phyloP scores from a whole-genome alignment of 2,329 filamentous ascomycete genomes.

The Fusarium lyarnte region DNA sequence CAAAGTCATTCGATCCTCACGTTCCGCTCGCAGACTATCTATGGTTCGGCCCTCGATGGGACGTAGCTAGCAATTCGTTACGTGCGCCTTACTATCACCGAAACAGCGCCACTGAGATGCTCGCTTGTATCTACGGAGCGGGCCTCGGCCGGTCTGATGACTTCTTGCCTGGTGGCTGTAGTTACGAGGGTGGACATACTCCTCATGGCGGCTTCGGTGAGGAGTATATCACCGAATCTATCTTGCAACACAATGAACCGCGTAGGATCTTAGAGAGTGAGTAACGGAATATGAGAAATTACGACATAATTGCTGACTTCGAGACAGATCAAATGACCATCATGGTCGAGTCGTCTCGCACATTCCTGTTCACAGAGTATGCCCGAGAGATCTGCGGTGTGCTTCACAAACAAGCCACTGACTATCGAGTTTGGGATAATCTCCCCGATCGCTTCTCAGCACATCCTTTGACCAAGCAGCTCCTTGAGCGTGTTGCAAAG shows the following conservation, averaged over 20 bases:
- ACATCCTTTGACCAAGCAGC: not conserved
- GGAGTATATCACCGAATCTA: not conserved
- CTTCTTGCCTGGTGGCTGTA: constrained; percentile 1
- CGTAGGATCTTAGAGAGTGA: constrained; percentile 4
- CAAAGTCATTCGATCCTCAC: constrained; percentile 6
- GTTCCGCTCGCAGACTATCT: constrained; percentile 1
- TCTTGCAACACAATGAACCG: constrained; percentile 11
- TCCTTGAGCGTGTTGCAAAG: not conserved
- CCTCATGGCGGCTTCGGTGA: constrained; percentile 15
- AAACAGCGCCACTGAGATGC: not conserved
- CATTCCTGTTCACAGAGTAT: constrained; percentile 21
- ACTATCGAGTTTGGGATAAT: constrained; percentile 15
- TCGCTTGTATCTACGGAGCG: constrained; percentile 6
- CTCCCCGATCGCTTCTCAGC: constrained; percentile 10
- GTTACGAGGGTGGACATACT: constrained; percentile 18
- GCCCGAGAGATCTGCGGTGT: constrained; percentile 9
- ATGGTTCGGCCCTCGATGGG: not conserved
- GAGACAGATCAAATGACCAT: constrained; percentile 10
- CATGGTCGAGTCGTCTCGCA: constrained; percentile 11
- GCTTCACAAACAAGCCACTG: constrained; percentile 9
- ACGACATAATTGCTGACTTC: not conserved
- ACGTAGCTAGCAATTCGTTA: constrained; percentile 7
- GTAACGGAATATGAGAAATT: not conserved
- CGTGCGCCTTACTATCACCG: constrained; percentile 6
- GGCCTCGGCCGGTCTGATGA: constrained; percentile 11